Percentiles rank a stretch among this genome's conserved stretches.
phyloP scores from a whole-genome alignment of 225 moss, liverwort and hornwort genomes.

The Bryum argenteum region DNA sequence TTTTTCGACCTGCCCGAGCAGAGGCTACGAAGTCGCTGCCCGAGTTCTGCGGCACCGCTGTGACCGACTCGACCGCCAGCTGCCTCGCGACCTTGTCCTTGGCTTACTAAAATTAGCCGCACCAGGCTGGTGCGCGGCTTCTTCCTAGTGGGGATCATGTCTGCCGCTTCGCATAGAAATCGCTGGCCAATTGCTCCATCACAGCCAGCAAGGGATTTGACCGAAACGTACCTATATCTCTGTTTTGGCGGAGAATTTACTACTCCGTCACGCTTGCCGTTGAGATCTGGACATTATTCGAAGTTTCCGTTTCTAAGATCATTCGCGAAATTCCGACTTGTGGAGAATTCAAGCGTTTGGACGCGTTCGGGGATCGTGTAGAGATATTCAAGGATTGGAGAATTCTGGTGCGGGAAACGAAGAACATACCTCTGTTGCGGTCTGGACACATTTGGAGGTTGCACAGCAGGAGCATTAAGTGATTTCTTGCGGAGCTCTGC shows the following conservation, averaged over 20 bases:
- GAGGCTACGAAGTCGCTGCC: not conserved
- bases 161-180: constrained; percentile 14
- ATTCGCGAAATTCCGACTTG: too few relatives aligned
- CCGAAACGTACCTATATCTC: not conserved
- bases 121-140: constrained; percentile 10
- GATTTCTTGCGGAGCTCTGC: not conserved
- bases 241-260: too few relatives aligned
- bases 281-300: too few relatives aligned
- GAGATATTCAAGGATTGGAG: too few relatives aligned
- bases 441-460: too few relatives aligned
- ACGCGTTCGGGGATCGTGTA: too few relatives aligned
- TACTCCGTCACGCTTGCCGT: too few relatives aligned
- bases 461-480: too few relatives aligned
- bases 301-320: too few relatives aligned
- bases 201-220: not conserved
- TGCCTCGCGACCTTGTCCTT: not conserved
- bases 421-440: too few relatives aligned
- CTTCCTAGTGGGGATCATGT: not conserved
- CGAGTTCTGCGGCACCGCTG: not conserved
- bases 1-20: too few relatives aligned
- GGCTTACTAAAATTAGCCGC: not conserved
- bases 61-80: constrained; percentile 17
- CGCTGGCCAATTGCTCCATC: not conserved
- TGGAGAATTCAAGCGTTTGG: too few relatives aligned
- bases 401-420: not conserved